Percentiles rank a stretch among this genome's conserved stretches.
Conservation (phyloP, 2,329 filamentous ascomycete genomes). For the Aspergillus unguis region DNA sequence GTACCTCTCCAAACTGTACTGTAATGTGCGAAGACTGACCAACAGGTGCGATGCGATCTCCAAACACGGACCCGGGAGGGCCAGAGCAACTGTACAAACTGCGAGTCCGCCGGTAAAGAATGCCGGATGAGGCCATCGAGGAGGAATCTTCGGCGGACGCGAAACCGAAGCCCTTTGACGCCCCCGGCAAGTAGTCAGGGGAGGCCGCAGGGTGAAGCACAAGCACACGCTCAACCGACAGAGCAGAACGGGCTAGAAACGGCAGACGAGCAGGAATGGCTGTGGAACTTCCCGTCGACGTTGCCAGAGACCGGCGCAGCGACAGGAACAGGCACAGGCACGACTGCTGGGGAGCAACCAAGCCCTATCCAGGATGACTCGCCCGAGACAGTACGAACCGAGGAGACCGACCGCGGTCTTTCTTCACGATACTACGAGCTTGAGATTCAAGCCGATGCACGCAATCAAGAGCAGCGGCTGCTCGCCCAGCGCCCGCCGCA, state of each 20-base stretch:
- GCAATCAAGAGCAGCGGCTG: constrained; percentile 9
- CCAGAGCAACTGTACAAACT: constrained; percentile 12
- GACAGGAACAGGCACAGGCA: too few relatives aligned
- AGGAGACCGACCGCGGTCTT: constrained; percentile 7
- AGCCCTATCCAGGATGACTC: not conserved
- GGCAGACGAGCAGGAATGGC: not conserved
- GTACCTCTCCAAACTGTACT: not conserved
- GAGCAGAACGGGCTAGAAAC: not conserved
- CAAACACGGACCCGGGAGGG: constrained; percentile 13
- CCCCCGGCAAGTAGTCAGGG: not conserved
- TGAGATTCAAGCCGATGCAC: constrained; percentile 13
- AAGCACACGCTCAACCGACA: not conserved
- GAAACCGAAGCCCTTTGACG: not conserved
- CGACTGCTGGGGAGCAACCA: not conserved
- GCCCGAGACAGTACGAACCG: constrained; percentile 5
- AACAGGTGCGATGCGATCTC: constrained; percentile 13
- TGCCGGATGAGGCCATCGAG: constrained; percentile 9
- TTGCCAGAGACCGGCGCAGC: not conserved
- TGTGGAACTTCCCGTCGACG: constrained; percentile 2
- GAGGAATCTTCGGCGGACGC: not conserved
- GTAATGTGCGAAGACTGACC: not conserved
- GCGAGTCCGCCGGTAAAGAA: constrained; percentile 10
- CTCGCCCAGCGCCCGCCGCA: constrained; percentile 1
- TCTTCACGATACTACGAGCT: constrained; percentile 11
- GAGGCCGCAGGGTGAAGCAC: not conserved